A percentile compares a stretch with the other conserved stretches of the same genome.
Conservation (phyloP, 2,329 filamentous ascomycete genomes). For the Microdochium trichocladiopsis region DNA sequence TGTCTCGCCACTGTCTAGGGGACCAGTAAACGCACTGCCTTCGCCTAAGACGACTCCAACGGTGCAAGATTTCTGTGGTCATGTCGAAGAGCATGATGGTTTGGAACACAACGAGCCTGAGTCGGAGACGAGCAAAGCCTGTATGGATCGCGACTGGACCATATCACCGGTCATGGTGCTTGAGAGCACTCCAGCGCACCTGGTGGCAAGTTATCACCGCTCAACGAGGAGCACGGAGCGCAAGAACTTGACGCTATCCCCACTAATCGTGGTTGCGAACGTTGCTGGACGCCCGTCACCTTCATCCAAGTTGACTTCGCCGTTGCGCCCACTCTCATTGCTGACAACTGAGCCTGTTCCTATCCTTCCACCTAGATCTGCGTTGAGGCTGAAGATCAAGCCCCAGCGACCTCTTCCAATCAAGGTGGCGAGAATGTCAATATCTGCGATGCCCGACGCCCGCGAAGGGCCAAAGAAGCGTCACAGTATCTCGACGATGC, state of each 20-base stretch:
- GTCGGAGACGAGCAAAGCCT: neutral
- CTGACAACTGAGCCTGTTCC: neutral
- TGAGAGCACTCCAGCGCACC: neutral
- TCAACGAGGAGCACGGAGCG: neutral
- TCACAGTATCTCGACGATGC: neutral
- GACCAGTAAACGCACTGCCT: neutral
- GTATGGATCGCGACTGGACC: neutral
- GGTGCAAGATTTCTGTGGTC: neutral
- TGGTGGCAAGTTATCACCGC: neutral
- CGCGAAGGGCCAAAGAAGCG: neutral
- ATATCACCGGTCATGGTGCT: neutral
- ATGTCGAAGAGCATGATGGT: neutral
- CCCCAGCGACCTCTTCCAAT: neutral
- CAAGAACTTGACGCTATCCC: neutral
- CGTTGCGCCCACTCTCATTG: neutral
- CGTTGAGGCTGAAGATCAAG: neutral
- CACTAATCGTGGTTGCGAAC: neutral
- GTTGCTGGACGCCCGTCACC: neutral
- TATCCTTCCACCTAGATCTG: neutral
- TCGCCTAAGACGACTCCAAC: neutral
- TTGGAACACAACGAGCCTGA: neutral
- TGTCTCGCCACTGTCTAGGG: neutral
- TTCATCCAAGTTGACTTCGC: neutral
- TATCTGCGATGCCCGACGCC: neutral
- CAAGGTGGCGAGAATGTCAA: neutral